phyloP scores from a whole-genome alignment of 345 rosid species.

The Trapa incisa region DNA sequence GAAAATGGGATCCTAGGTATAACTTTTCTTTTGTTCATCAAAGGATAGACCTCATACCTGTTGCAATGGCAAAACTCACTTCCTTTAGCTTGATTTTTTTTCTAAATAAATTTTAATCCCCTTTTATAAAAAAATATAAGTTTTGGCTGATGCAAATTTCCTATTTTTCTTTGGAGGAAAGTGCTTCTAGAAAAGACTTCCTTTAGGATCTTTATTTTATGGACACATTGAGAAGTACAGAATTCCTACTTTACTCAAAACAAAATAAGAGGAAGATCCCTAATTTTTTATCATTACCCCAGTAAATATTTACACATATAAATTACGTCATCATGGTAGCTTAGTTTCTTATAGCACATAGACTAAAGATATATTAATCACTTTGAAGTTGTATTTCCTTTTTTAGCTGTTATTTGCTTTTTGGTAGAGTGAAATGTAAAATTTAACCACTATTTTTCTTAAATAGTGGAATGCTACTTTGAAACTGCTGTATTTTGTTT shows the following conservation, averaged over 20 bases:
- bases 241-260: too few species aligned
- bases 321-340: constrained; percentile 6
- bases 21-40: background rate
- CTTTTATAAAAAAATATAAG: too few species aligned
- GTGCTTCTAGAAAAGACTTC: too few species aligned
- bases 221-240: too few species aligned
- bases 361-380: background rate
- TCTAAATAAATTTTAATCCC: too few species aligned
- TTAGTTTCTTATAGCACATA: constrained; percentile 11
- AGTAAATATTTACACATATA: background rate
- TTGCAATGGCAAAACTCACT: too few species aligned
- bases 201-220: too few species aligned
- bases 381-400: background rate
- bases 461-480: constrained; percentile 20
- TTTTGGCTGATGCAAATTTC: too few species aligned
- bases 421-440: background rate
- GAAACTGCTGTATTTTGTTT: constrained; percentile 2
- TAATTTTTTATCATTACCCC: background rate
- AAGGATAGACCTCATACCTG: background rate
- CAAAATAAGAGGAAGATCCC: too few species aligned
- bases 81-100: too few species aligned
- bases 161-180: too few species aligned
- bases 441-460: constrained; percentile 14
- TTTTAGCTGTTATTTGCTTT: background rate
- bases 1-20: background rate